phyloP scores from a whole-genome alignment of 2,329 filamentous ascomycete genomes.

The Nothophoma quercina region DNA sequence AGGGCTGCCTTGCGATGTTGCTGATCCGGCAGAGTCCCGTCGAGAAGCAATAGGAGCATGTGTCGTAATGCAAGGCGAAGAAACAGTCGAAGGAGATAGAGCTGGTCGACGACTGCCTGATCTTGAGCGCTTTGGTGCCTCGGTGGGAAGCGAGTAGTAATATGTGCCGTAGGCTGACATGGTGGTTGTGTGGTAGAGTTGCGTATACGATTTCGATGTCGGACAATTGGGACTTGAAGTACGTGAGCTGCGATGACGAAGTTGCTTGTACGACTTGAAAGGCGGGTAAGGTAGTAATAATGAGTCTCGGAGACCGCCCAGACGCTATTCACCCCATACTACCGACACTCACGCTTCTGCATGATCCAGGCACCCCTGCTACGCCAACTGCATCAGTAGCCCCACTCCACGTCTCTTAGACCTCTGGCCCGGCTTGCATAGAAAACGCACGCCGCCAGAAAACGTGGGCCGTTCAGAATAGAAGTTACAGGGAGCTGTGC shows the following conservation, averaged over 20 bases:
- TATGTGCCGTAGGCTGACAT: conserved; percentile 48
- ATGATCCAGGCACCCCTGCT: conserved; percentile 41
- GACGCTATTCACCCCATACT: conserved; percentile 52
- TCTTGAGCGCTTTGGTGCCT: conserved; percentile 43
- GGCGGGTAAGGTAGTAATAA: conserved; percentile 40
- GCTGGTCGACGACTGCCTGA: conserved; percentile 52
- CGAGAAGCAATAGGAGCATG: conserved; percentile 50
- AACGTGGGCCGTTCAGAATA: conserved; percentile 49
- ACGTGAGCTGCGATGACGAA: conserved; percentile 24
- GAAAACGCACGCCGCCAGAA: conserved; percentile 45
- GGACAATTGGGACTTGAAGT: conserved; percentile 23
- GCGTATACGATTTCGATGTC: conserved; percentile 21
- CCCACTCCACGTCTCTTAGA: conserved; percentile 40
- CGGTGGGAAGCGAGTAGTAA: conserved; percentile 50
- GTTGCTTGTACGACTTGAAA: conserved; percentile 14
- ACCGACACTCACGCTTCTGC: conserved; percentile 42
- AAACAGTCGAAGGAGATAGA: conserved; percentile 56
- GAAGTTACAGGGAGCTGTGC: conserved; percentile 43
- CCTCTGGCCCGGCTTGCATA: conserved; percentile 42
- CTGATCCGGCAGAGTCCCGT: conserved; percentile 46
- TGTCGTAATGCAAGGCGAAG: conserved; percentile 54
- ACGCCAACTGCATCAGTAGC: conserved; percentile 46
- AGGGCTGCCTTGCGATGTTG: conserved; percentile 47
- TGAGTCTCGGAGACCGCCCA: conserved; percentile 39
- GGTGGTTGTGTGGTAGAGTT: conserved; percentile 27